These are phyloP conservation scores for Hordeum marinum DNA, from an alignment of 176 grass and related monocot species.

Conservation along the genomic window DNA sequence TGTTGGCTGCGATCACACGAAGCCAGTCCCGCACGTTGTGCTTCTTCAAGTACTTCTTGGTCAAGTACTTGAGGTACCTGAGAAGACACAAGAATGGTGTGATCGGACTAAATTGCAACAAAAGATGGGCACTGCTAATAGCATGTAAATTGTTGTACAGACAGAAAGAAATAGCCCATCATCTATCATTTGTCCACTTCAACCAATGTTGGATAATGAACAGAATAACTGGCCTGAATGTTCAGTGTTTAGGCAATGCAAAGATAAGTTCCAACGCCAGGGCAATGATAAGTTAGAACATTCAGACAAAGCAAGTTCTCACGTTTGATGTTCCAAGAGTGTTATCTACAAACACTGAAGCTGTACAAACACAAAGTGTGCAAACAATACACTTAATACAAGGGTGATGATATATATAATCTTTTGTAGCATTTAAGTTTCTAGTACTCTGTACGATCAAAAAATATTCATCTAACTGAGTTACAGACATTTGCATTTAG, in stretches of 20 bases:
- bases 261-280: too few relatives aligned
- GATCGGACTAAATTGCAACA: not conserved
- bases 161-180: not conserved
- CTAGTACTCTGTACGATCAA: too few relatives aligned
- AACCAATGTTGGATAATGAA: too few relatives aligned
- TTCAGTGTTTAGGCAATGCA: too few relatives aligned
- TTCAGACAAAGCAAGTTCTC: too few relatives aligned
- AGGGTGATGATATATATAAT: not conserved
- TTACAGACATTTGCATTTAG: not conserved
- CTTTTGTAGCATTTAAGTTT: not conserved
- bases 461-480: not conserved
- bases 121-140: not conserved
- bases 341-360: not conserved
- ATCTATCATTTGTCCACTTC: too few relatives aligned
- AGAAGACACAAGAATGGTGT: not conserved
- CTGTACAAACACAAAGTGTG: not conserved
- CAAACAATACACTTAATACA: too few relatives aligned
- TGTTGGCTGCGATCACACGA: constrained; percentile 79
- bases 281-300: too few relatives aligned
- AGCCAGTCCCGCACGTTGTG: constrained; percentile 90
- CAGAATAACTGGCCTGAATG: too few relatives aligned
- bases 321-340: not conserved
- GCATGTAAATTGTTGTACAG: not conserved
- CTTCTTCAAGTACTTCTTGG: constrained; percentile 96
- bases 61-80: constrained; percentile 91